Evolutionary conservation across 306 rosid species (phyloP).

Genomic region (Glycyrrhiza uralensis): DNA sequence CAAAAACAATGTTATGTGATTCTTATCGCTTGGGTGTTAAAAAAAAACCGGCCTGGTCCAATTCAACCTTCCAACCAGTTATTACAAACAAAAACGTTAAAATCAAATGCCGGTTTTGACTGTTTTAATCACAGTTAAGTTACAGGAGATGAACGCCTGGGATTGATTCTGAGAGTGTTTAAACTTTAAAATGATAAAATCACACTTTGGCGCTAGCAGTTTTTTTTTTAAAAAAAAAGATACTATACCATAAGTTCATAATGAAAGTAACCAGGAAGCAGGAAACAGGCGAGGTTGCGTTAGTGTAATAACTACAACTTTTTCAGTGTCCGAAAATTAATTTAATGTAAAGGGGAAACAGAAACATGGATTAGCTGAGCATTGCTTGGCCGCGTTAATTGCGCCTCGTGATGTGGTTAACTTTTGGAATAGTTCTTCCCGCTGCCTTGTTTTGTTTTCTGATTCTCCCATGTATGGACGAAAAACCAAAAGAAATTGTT

Average conservation of each 20-base stretch:
- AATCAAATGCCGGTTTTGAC: slow-evolving; percentile 32
- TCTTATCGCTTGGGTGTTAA: background rate
- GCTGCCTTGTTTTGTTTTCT: slow-evolving; percentile 7
- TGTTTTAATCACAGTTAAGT: background rate
- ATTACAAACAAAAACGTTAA: slow-evolving; percentile 14
- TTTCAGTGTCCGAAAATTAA: background rate
- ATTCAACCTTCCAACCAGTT: slow-evolving; percentile 7
- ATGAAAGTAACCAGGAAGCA: background rate
- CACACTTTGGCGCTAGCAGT: slow-evolving; percentile 30
- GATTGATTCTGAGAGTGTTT: background rate
- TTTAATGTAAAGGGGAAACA: background rate
- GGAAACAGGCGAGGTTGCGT: background rate
- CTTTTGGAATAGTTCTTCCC: slow-evolving; percentile 19
- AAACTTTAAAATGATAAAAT: background rate
- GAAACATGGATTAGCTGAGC: background rate
- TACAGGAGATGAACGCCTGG: slow-evolving; percentile 7
- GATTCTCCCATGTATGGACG: background rate
- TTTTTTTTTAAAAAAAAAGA: slow-evolving; percentile 28
- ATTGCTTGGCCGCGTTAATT: slow-evolving; percentile 41
- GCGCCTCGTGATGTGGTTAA: slow-evolving; percentile 37
- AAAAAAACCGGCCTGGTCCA: background rate
- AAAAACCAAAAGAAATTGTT: no score
- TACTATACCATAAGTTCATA: background rate
- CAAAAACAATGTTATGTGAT: background rate
- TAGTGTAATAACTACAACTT: background rate